These are phyloP conservation scores for Aspergillus sparsus DNA, from an alignment of 495 filamentous ascomycete genomes.

Conservation along the genomic window DNA sequence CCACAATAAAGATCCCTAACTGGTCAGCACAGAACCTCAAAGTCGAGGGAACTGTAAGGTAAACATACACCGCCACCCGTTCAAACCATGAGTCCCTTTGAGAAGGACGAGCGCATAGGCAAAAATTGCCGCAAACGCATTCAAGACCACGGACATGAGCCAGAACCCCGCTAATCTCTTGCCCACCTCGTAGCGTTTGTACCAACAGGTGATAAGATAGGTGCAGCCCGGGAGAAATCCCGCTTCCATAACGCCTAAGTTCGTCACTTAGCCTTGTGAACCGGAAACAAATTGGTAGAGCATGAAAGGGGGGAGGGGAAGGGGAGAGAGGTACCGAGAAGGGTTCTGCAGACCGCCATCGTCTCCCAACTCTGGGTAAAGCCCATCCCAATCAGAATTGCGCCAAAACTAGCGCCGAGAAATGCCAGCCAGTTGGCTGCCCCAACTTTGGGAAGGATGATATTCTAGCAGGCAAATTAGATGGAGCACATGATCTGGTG, in stretches of 20 bases:
- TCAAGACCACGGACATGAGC: conserved; percentile 21
- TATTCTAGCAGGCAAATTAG: conserved; percentile 10
- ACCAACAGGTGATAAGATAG: conserved; percentile 25
- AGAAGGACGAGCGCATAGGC: conserved; percentile 20
- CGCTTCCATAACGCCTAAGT: conserved; percentile 19
- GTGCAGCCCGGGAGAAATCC: conserved; percentile 22
- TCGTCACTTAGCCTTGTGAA: neutral
- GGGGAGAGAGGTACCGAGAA: too few species aligned
- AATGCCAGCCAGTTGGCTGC: conserved; percentile 23
- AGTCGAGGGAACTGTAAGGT: too few species aligned
- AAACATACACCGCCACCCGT: conserved; percentile 22
- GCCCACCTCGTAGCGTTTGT: conserved; percentile 22
- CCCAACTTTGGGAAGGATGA: conserved; percentile 20
- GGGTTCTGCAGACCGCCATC: conserved; percentile 17
- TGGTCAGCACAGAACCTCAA: too few species aligned
- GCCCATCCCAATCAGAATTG: conserved; percentile 21
- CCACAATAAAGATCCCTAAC: conserved; percentile 22
- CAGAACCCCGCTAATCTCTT: conserved; percentile 21
- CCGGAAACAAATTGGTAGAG: too few species aligned
- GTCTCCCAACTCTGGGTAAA: conserved; percentile 18
- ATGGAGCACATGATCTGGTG: neutral
- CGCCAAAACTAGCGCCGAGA: conserved; percentile 17
- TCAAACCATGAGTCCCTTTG: conserved; percentile 14
- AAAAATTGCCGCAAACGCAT: conserved; percentile 21
- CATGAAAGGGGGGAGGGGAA: too few species aligned